phyloP scores from a whole-genome alignment of 2,329 filamentous ascomycete genomes.

The Sclerotinia glacialis region DNA sequence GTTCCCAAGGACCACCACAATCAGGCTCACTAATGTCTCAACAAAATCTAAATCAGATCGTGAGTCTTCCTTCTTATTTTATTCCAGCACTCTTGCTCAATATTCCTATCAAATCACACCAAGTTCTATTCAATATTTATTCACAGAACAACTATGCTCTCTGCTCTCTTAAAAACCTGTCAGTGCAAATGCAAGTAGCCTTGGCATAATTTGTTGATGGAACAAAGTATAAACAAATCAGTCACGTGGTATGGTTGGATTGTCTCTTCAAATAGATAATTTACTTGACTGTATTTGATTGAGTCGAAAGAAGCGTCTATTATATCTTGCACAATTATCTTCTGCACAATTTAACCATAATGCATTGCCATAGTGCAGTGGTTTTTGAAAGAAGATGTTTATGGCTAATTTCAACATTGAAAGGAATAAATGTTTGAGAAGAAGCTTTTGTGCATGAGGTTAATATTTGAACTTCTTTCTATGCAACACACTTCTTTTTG shows the following conservation, averaged over 20 bases:
- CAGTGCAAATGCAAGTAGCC: neutral
- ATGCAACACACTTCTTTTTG: neutral
- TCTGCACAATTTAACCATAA: neutral
- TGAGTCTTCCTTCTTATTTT: constrained; percentile 49
- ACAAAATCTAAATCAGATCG: constrained; percentile 93
- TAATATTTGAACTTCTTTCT: neutral
- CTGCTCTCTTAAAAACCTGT: neutral
- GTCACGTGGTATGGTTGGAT: constrained; percentile 3
- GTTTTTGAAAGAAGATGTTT: neutral
- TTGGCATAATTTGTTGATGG: neutral
- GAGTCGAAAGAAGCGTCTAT: neutral
- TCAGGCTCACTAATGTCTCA: constrained; percentile 62
- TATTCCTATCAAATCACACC: neutral
- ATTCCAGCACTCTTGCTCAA: neutral
- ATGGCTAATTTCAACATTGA: neutral
- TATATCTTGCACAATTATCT: neutral
- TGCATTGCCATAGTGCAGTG: neutral
- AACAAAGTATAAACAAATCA: neutral
- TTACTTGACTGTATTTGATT: neutral
- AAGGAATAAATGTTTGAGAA: neutral
- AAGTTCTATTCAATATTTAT: neutral
- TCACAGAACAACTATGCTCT: neutral
- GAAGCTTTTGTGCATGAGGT: neutral
- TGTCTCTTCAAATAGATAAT: neutral
- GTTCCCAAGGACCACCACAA: constrained; percentile 47